Conservation (phyloP, 2,329 filamentous ascomycete genomes). For the Talaromyces funiculosus region DNA sequence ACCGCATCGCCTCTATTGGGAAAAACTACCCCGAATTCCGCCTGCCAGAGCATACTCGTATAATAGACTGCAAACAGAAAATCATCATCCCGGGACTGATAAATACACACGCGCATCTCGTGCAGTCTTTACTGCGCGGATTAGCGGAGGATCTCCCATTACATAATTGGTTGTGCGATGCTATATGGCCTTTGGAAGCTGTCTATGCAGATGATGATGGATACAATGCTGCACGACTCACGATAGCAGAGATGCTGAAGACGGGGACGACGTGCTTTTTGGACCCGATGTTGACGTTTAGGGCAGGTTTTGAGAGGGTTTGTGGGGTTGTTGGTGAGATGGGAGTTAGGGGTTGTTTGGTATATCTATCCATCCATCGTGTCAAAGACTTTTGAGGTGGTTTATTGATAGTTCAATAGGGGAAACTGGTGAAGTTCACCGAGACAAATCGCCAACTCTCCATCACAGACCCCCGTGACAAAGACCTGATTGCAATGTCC, state of each 20-base stretch:
- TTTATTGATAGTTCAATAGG: not conserved
- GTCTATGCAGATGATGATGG: conserved; percentile 31
- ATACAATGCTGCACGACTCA: conserved; percentile 27
- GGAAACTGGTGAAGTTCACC: conserved; percentile 20
- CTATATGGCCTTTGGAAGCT: conserved; percentile 33
- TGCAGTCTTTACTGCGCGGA: conserved; percentile 31
- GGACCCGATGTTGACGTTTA: conserved; percentile 30
- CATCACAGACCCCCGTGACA: conserved; percentile 25
- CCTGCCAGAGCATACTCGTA: conserved; percentile 9
- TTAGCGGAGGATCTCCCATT: conserved; percentile 25
- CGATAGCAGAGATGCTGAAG: conserved; percentile 34
- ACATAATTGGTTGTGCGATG: conserved; percentile 28
- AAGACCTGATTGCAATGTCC: conserved; percentile 25
- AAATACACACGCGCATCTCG: conserved; percentile 34
- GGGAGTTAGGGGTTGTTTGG: conserved; percentile 28
- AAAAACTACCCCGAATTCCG: not conserved
- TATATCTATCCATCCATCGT: not conserved
- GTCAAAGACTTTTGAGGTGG: not conserved
- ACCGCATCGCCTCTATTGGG: not conserved
- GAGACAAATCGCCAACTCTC: conserved; percentile 23
- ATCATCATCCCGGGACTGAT: conserved; percentile 34
- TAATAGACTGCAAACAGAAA: conserved; percentile 24
- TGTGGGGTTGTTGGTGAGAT: conserved; percentile 28
- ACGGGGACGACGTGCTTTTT: conserved; percentile 36
- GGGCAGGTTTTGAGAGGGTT: conserved; percentile 24